Evolutionary conservation across 495 filamentous ascomycete species (phyloP).

Genomic region (Aspergillus cristatus): DNA sequence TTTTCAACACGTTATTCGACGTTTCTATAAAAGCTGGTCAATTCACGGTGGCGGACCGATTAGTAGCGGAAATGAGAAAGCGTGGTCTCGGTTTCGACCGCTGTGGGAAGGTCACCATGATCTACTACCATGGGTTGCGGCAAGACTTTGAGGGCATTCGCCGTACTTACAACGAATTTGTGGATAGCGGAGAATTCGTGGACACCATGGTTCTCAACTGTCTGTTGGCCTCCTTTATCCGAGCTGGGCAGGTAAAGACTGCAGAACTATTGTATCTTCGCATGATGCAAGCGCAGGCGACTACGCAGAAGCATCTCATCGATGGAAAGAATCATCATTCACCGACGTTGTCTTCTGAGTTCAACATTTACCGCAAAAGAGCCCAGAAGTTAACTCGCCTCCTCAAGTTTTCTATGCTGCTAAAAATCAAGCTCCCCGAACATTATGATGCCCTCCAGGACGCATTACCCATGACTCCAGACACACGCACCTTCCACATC

Average conservation of each 20-base stretch:
- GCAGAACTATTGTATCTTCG: slow-evolving; percentile 72
- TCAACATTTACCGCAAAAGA: slow-evolving; percentile 21
- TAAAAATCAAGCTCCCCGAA: slow-evolving; percentile 20
- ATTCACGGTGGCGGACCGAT: slow-evolving; percentile 70
- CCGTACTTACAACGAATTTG: slow-evolving; percentile 63
- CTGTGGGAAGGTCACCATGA: slow-evolving; percentile 65
- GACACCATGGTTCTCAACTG: slow-evolving; percentile 83
- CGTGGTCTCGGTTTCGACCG: slow-evolving; percentile 59
- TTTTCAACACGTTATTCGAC: slow-evolving; percentile 90
- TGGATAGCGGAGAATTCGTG: slow-evolving; percentile 73
- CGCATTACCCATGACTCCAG: slow-evolving; percentile 28
- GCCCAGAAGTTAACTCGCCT: slow-evolving; percentile 24
- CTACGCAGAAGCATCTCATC: slow-evolving; percentile 13
- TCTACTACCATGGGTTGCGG: slow-evolving; percentile 72
- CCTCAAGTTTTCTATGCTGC: slow-evolving; percentile 25
- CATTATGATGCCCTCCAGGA: slow-evolving; percentile 30
- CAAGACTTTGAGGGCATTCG: slow-evolving; percentile 60
- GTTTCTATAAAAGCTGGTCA: slow-evolving; percentile 77
- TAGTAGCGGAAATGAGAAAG: slow-evolving; percentile 68
- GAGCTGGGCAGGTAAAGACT: slow-evolving; percentile 56
- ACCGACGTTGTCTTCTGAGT: slow-evolving; percentile 19
- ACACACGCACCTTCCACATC: slow-evolving; percentile 39
- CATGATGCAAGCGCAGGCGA: slow-evolving; percentile 52
- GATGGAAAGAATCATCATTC: slow-evolving; percentile 7
- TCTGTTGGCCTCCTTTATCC: slow-evolving; percentile 68